These are phyloP conservation scores for Microbotryum saponariae DNA, from an alignment of 1,284 basidiomycete species.

Conservation along the genomic window DNA sequence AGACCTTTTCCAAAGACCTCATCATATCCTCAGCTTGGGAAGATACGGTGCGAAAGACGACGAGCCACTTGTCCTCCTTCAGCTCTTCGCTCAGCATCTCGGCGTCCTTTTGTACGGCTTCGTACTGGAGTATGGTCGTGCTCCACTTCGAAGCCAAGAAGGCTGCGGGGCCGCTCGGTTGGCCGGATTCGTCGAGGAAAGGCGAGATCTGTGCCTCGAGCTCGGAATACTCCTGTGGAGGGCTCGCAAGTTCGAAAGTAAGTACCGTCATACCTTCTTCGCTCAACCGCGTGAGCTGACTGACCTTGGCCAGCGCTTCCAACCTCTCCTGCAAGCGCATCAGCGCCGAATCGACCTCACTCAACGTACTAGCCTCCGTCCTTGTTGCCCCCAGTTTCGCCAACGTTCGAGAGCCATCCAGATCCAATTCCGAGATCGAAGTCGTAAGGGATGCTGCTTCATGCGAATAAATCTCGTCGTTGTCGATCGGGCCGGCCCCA, in stretches of 20 bases:
- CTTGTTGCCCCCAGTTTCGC: no score
- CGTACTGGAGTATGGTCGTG: slow-evolving; percentile 64
- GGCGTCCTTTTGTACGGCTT: slow-evolving; percentile 66
- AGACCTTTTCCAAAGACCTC: slow-evolving; percentile 82
- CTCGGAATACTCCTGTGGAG: slow-evolving; percentile 55
- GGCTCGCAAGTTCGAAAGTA: not conserved
- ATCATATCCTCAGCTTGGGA: slow-evolving; percentile 95
- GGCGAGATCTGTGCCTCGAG: slow-evolving; percentile 59
- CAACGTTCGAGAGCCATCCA: no score
- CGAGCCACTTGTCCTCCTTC: slow-evolving; percentile 87
- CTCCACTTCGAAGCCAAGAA: slow-evolving; percentile 61
- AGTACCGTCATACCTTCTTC: not conserved
- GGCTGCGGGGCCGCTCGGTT: slow-evolving; percentile 43
- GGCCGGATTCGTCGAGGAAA: slow-evolving; percentile 45
- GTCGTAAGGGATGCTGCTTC: no score
- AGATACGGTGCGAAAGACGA: slow-evolving; percentile 83
- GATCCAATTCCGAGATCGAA: no score
- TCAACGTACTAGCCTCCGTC: slow-evolving; percentile 42
- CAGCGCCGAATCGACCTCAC: slow-evolving; percentile 68
- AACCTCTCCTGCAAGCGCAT: slow-evolving; percentile 69
- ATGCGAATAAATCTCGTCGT: no score
- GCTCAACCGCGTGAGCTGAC: not conserved
- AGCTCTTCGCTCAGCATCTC: slow-evolving; percentile 69
- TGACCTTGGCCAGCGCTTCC: slow-evolving; percentile 50
- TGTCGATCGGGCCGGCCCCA: no score